Evolutionary conservation across 2,329 filamentous ascomycete genomes (phyloP).

Genomic region (Xylaria sp.): DNA sequence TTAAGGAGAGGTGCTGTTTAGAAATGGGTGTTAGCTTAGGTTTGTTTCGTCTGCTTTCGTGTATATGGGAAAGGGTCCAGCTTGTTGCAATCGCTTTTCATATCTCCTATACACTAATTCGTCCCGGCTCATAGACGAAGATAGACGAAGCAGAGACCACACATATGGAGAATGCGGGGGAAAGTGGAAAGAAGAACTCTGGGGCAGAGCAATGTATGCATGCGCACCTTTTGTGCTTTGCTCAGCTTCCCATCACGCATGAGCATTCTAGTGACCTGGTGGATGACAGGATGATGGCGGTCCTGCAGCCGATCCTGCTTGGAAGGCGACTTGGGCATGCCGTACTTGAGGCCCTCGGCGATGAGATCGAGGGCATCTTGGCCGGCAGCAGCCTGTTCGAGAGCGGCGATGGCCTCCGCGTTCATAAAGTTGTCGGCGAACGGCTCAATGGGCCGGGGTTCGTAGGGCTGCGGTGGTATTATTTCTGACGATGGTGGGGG

Average conservation of each 20-base stretch:
- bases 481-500: conserved; percentile 26
- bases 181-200: background rate
- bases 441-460: conserved; percentile 35
- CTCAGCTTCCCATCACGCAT: conserved; percentile 94
- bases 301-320: conserved; percentile 72
- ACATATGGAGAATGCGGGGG: background rate
- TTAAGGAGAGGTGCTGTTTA: conserved; percentile 79
- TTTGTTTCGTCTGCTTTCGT: background rate
- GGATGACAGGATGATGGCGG: conserved; percentile 85
- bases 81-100: background rate
- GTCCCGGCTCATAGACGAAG: background rate
- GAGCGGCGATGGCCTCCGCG: conserved; percentile 42
- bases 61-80: background rate
- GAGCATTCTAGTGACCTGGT: conserved; percentile 88
- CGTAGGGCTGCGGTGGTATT: conserved; percentile 24
- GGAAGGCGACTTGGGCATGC: conserved; percentile 70
- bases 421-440: conserved; percentile 47
- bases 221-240: conserved; percentile 80
- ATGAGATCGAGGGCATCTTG: conserved; percentile 44
- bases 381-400: conserved; percentile 46
- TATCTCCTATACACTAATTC: background rate
- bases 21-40: conserved; percentile 21
- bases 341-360: conserved; percentile 78
- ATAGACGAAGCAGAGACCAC: background rate
- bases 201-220: conserved; percentile 15